Conservation (phyloP, 306 rosid species). For the Leucaena leucocephala region DNA sequence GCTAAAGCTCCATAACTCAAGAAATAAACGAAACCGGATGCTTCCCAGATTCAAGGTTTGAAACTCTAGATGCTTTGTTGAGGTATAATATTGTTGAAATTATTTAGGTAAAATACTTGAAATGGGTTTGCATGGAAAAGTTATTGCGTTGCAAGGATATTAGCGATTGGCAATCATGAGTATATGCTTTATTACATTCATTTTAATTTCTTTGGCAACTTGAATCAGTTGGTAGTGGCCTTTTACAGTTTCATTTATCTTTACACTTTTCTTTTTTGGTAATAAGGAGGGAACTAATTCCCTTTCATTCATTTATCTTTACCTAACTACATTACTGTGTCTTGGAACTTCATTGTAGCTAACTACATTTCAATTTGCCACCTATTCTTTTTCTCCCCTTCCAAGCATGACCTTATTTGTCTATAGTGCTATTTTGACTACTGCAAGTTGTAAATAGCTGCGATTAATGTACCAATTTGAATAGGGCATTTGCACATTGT, state of each 20-base stretch:
- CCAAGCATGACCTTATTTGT: not conserved
- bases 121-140: constrained; percentile 55
- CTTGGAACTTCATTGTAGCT: not conserved
- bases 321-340: not conserved
- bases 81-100: no score
- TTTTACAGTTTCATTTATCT: constrained; percentile 7
- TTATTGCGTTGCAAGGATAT: constrained; percentile 64
- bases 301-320: no score
- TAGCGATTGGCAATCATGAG: constrained; percentile 90
- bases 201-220: constrained; percentile 24
- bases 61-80: not conserved
- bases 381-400: not conserved
- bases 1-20: not conserved
- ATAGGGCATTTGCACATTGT: not conserved
- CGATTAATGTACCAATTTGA: not conserved
- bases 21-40: not conserved
- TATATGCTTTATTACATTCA: constrained; percentile 49
- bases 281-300: no score
- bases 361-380: not conserved
- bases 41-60: not conserved
- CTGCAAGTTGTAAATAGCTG: not conserved
- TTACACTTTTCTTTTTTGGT: not conserved
- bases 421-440: constrained; percentile 1
- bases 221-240: constrained; percentile 21
- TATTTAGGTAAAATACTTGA: no score